Evolutionary conservation across 2,329 filamentous ascomycete species (phyloP).

Genomic region (Septoria linicola): DNA sequence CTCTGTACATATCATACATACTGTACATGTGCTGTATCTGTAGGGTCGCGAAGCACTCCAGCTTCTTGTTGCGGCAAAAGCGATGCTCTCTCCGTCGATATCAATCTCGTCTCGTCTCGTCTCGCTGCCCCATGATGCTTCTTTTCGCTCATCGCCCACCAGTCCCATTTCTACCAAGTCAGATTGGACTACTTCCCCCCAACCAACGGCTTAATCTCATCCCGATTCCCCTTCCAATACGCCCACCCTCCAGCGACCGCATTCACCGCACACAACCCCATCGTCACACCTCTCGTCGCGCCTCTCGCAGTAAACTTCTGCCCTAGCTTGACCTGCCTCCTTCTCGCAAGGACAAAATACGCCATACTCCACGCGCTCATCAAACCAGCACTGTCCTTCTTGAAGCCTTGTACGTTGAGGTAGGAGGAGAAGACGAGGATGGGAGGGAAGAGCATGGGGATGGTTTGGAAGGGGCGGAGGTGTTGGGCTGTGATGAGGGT

Average conservation of each 20-base stretch:
- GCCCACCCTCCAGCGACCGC: constrained; percentile 52
- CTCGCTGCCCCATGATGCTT: too few relatives aligned
- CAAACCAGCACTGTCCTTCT: constrained; percentile 62
- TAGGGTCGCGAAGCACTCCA: too few relatives aligned
- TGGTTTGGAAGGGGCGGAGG: constrained; percentile 62
- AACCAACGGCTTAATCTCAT: constrained; percentile 16
- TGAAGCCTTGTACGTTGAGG: constrained; percentile 62
- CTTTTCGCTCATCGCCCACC: too few relatives aligned
- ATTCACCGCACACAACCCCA: constrained; percentile 53
- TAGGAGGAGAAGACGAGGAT: constrained; percentile 66
- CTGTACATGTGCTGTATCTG: too few relatives aligned
- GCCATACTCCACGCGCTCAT: constrained; percentile 65
- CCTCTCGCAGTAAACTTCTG: constrained; percentile 53
- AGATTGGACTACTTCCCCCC: too few relatives aligned
- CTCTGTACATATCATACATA: too few relatives aligned
- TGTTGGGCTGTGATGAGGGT: constrained; percentile 66
- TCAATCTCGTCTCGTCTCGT: too few relatives aligned
- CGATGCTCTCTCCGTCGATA: too few relatives aligned
- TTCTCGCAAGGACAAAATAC: constrained; percentile 62
- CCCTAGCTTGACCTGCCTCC: constrained; percentile 53
- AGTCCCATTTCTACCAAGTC: too few relatives aligned
- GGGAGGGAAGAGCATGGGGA: constrained; percentile 67
- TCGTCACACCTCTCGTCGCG: constrained; percentile 52
- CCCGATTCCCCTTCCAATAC: constrained; percentile 39
- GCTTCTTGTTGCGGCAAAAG: too few relatives aligned